phyloP scores from a whole-genome alignment of 768 basidiomycete genomes.

The Kwoniella newhampshirensis region DNA sequence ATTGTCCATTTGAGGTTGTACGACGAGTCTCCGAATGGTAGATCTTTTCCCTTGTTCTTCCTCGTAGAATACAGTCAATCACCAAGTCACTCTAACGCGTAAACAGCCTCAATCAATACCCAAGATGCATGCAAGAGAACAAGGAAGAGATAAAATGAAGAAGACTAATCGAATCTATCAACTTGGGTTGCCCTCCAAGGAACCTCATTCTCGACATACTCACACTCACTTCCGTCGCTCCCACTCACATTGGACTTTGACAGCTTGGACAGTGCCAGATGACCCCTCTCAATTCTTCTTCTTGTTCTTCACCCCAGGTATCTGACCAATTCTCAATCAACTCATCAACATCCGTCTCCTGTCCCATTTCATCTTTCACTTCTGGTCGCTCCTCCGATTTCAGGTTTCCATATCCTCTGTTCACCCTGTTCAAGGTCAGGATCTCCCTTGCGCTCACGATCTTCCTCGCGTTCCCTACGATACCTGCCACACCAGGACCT shows the following conservation, averaged over 20 bases:
- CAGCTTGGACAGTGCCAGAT: conserved; percentile 19
- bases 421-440: conserved; percentile 3
- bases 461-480: conserved; percentile 25
- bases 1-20: too few relatives aligned
- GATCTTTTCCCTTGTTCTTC: too few relatives aligned
- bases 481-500: conserved; percentile 16
- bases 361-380: neutral
- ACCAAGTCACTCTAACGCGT: too few relatives aligned
- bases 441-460: conserved; percentile 29
- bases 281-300: neutral
- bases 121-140: too few relatives aligned
- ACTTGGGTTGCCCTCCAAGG: too few relatives aligned
- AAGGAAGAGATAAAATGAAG: too few relatives aligned
- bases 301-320: neutral
- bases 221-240: too few relatives aligned
- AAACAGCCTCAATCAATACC: too few relatives aligned
- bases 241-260: conserved; percentile 7
- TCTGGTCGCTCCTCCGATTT: neutral
- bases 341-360: neutral
- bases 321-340: neutral
- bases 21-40: too few relatives aligned
- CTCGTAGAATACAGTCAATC: too few relatives aligned
- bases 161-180: too few relatives aligned
- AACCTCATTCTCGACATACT: too few relatives aligned
- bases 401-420: neutral